Conservation (phyloP, 208 protist species). For the Vickermania spadyakhi region DNA sequence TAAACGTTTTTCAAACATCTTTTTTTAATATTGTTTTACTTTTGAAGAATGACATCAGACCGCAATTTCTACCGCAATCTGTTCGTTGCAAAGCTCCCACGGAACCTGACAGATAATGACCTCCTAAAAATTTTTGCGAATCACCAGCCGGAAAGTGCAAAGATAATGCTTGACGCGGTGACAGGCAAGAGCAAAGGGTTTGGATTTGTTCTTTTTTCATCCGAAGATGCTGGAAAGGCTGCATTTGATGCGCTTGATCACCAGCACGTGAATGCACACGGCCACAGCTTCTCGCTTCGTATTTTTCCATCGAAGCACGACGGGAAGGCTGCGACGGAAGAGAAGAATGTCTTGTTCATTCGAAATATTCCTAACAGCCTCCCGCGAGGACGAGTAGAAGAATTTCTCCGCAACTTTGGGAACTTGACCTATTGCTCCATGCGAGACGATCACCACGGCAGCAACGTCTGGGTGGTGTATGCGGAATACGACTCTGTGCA, state of each 20-base stretch:
- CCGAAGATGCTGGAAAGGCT: conserved; percentile 69
- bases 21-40: background rate
- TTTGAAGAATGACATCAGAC: conserved; percentile 45
- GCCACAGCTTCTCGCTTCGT: conserved; percentile 63
- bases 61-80: conserved; percentile 97
- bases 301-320: conserved; percentile 84
- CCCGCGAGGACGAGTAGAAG: conserved; percentile 47
- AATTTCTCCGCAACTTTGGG: conserved; percentile 56
- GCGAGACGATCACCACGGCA: conserved; percentile 79
- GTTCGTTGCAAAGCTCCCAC: conserved; percentile 94
- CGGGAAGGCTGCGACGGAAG: conserved; percentile 49
- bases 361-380: conserved; percentile 68
- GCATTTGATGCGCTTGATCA: conserved; percentile 73
- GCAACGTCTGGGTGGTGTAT: conserved; percentile 78
- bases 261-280: conserved; percentile 33
- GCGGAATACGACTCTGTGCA: conserved; percentile 69
- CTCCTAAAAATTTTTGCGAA: conserved; percentile 67
- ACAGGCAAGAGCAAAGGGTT: conserved; percentile 91
- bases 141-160: conserved; percentile 80
- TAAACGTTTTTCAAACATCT: background rate
- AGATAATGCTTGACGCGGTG: conserved; percentile 87
- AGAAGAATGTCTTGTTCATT: conserved; percentile 62
- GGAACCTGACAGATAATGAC: conserved; percentile 68
- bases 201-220: conserved; percentile 95
- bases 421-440: conserved; percentile 79